phyloP scores from a whole-genome alignment of 306 rosid genomes.

The Ziziphus jujuba region DNA sequence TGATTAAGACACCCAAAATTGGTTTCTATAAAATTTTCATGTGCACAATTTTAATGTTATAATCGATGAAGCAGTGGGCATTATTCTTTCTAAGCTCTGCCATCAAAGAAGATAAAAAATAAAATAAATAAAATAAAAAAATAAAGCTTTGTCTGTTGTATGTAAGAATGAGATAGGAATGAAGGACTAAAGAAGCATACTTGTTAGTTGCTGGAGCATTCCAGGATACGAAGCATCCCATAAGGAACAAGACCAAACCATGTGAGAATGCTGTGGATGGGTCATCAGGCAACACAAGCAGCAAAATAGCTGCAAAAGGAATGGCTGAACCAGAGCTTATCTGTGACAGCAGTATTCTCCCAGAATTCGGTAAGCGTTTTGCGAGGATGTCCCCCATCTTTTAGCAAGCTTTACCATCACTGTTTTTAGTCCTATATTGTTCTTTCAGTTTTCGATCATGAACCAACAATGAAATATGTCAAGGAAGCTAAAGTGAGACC shows the following conservation, averaged over 20 bases:
- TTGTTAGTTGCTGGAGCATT: conserved; percentile 76
- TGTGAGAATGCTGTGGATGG: conserved; percentile 60
- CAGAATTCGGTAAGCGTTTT: conserved; percentile 56
- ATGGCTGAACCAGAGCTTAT: conserved; percentile 72
- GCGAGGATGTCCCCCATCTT: conserved; percentile 66
- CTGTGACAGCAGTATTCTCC: conserved; percentile 74
- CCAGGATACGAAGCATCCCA: conserved; percentile 70
- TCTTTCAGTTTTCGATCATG: no score
- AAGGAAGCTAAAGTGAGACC: no score
- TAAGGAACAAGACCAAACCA: conserved; percentile 61
- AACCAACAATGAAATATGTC: no score
- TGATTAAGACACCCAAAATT: background rate
- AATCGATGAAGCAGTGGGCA: no score
- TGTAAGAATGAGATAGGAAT: background rate
- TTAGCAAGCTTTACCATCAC: no score
- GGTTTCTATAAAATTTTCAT: background rate
- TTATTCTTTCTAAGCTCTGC: no score
- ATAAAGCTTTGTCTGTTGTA: background rate
- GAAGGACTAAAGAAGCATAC: conserved; percentile 33
- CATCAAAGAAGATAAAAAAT: no score
- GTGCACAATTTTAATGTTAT: conserved; percentile 1
- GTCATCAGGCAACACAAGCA: conserved; percentile 64
- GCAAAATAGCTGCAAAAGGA: conserved; percentile 69
- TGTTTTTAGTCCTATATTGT: no score
- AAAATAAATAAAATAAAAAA: background rate